phyloP scores from a whole-genome alignment of 2,329 filamentous ascomycete genomes.

The Chrysosporium queenslandicum region DNA sequence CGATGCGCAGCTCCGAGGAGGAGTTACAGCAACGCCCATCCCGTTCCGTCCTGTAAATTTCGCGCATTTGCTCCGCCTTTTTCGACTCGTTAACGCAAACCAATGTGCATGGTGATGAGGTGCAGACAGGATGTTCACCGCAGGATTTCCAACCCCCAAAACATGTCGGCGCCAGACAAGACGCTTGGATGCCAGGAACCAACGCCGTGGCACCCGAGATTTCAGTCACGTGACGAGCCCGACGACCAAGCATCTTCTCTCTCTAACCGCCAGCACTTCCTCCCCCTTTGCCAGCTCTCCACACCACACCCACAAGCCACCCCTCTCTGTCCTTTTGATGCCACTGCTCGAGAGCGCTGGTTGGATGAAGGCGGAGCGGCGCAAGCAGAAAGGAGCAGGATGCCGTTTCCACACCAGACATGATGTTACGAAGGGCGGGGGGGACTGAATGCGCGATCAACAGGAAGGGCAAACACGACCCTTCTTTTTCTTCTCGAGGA shows the following conservation, averaged over 20 bases:
- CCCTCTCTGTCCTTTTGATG: not conserved
- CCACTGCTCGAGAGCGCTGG: not conserved
- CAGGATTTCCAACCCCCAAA: not conserved
- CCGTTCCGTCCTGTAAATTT: not conserved
- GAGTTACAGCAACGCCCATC: not conserved
- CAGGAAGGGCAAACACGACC: not conserved
- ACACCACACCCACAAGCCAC: not conserved
- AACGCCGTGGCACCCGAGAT: not conserved
- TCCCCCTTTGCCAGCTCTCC: not conserved
- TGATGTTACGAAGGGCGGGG: not conserved
- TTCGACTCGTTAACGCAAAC: not conserved
- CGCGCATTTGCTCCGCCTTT: not conserved
- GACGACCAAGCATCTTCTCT: slow-evolving; percentile 3
- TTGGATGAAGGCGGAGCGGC: not conserved
- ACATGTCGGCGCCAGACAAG: not conserved
- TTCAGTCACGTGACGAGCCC: not conserved
- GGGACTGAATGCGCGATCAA: not conserved
- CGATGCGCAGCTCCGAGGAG: not conserved
- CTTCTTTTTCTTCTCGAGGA: not conserved
- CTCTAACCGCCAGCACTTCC: slow-evolving; percentile 5
- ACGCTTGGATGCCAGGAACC: too few relatives aligned
- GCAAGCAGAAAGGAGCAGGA: not conserved
- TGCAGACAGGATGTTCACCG: not conserved
- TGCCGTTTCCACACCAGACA: too few relatives aligned
- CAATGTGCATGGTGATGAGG: too few relatives aligned